Evolutionary conservation across 1,284 basidiomycete genomes (phyloP).

Genomic region (Ceratobasidium sp.): DNA sequence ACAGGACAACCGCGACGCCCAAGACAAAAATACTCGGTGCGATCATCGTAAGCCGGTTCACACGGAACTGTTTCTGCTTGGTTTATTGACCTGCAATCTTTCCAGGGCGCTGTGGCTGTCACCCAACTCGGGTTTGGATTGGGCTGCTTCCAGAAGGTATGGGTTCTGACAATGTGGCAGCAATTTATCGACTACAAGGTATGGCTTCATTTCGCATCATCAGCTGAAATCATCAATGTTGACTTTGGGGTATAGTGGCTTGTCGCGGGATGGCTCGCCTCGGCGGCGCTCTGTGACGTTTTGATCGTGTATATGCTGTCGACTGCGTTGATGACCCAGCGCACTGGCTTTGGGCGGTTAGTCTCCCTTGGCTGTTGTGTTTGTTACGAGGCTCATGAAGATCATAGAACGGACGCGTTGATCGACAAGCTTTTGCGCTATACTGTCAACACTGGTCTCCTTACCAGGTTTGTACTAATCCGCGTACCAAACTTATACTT

Average conservation of each 20-base stretch:
- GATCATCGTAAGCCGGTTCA: slow-evolving; percentile 49
- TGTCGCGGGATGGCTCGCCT: slow-evolving; percentile 51
- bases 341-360: slow-evolving; percentile 52
- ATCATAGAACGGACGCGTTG: slow-evolving; percentile 51
- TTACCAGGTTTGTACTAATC: slow-evolving; percentile 50
- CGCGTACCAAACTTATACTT: background rate
- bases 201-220: slow-evolving; percentile 47
- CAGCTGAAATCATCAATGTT: background rate
- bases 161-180: slow-evolving; percentile 48
- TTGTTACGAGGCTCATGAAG: background rate
- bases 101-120: slow-evolving; percentile 10
- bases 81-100: slow-evolving; percentile 1
- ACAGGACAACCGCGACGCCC: slow-evolving; percentile 46
- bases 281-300: slow-evolving; percentile 52
- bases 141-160: slow-evolving; percentile 1
- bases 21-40: slow-evolving; percentile 49
- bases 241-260: slow-evolving; percentile 48
- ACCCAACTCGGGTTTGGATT: slow-evolving; percentile 24
- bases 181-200: slow-evolving; percentile 14
- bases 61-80: background rate
- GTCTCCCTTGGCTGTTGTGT: background rate
- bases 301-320: slow-evolving; percentile 52
- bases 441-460: slow-evolving; percentile 52
- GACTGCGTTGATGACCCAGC: slow-evolving; percentile 50
- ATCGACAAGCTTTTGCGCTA: slow-evolving; percentile 53